Evolutionary conservation across 2,329 filamentous ascomycete species (phyloP), one percentile per base, ranked within the genome.

Genomic region (Apiospora koreana): DNA sequence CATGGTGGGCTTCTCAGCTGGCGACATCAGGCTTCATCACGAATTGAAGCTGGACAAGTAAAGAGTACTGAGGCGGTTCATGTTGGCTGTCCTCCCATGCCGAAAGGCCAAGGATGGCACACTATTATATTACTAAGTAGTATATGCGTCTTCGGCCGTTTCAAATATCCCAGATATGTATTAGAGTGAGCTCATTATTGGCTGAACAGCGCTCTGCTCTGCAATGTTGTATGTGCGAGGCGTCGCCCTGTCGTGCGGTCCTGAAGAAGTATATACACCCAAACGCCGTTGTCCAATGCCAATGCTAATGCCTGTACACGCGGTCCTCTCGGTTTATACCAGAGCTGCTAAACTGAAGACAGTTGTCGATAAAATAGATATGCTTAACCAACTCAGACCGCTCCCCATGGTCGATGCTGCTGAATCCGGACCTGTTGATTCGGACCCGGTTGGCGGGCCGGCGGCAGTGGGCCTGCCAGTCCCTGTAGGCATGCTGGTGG

Each of bases 91-190:
- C 6, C 12, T n/a, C 50, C 18, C 7, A 54, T n/a, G 64, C 50
- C n/a, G 50, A 65, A 6, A 62, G 45, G 50, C 41, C 3, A 16
- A 25, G 16, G 3, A 12, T 54, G 54, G 93, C 93, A 76, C 91
- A 93, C 18, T 62, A 38, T 62, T 62, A 18, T 38, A 62, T 38
- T 62, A 62, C 28, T 62, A 62, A 62, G 21, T 35, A 38, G 31
- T 9, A 21, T 62, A 7, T 62, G 31, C 31, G 21, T 62, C 28
- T 21, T 38, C 54, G 54, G 54, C 54, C 54, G 9, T 31, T 23
- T 62, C 18, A 31, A 18, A 38, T 62, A 35, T 62, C 54, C 31
- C 35, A 62, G 28, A 62, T 38, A 62, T 62, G 31, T 62, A 38
- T 54, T 21, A 62, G 31, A 62, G 54, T n/a, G 54, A n/a, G 54